A percentile compares a stretch with the other conserved stretches of the same genome.
These are phyloP conservation scores for Friedmanniomyces simplex DNA, from an alignment of 495 filamentous ascomycete genomes.

Conservation along the genomic window DNA sequence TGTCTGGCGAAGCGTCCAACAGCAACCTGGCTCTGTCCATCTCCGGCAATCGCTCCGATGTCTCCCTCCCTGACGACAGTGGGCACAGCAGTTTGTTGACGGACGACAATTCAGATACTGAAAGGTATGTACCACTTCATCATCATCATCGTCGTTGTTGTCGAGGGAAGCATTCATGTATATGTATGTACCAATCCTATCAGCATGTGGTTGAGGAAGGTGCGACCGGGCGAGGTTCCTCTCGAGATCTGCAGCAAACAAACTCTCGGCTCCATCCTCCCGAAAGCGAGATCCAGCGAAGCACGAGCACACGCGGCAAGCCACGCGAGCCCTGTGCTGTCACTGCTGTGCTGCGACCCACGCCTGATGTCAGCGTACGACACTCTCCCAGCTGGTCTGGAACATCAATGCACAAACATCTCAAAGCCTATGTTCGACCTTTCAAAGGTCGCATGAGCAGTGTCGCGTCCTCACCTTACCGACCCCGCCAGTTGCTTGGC, in stretches of 20 bases:
- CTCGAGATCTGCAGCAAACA: not conserved
- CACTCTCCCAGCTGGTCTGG: not conserved
- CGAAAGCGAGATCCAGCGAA: not conserved
- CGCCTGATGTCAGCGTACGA: too few relatives aligned
- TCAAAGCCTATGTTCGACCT: not conserved
- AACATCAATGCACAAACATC: not conserved
- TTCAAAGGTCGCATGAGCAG: not conserved
- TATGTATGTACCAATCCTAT: too few relatives aligned
- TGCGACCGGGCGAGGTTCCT: not conserved
- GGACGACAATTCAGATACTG: conserved; percentile 55
- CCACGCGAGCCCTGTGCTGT: not conserved
- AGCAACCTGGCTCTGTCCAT: not conserved
- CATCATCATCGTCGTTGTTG: too few relatives aligned
- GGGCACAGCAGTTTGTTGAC: conserved; percentile 50
- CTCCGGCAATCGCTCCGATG: conserved; percentile 19
- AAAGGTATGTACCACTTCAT: conserved; percentile 45
- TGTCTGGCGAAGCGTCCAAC: conserved; percentile 7
- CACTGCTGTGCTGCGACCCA: too few relatives aligned
- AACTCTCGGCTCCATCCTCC: not conserved
- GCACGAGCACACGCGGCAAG: not conserved
- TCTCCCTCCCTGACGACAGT: conserved; percentile 33
- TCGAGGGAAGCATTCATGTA: too few relatives aligned
- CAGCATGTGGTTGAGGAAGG: too few relatives aligned
- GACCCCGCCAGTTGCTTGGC: conserved; percentile 4
- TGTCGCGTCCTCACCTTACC: not conserved